These are phyloP conservation scores for Scleromitrula shiraiana DNA, from an alignment of 2,329 filamentous ascomycete genomes.

Conservation along the genomic window DNA sequence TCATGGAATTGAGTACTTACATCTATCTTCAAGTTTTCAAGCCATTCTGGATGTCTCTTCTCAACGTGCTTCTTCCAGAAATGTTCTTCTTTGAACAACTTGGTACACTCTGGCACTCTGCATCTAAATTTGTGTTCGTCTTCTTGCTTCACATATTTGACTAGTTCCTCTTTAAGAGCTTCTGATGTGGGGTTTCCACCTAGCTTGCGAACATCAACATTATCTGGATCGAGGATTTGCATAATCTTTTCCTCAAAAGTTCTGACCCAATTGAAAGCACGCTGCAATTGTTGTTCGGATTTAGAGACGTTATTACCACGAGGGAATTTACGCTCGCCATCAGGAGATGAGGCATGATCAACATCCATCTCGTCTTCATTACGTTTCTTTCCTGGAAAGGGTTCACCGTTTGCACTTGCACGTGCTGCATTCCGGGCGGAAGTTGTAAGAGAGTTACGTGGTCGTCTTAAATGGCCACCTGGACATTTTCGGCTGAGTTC, in stretches of 20 bases:
- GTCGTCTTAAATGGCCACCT: slow-evolving; percentile 90
- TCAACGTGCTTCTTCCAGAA: slow-evolving; percentile 99
- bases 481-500: slow-evolving; percentile 94
- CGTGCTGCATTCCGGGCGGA: slow-evolving; percentile 77
- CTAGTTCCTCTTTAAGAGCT: slow-evolving; percentile 75
- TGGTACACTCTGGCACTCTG: slow-evolving; percentile 91
- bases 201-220: slow-evolving; percentile 79
- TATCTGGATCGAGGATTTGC: slow-evolving; percentile 85
- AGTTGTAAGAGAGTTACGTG: slow-evolving; percentile 74
- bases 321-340: slow-evolving; percentile 65
- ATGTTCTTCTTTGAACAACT: slow-evolving; percentile 92
- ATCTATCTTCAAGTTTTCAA: slow-evolving; percentile 71
- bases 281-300: slow-evolving; percentile 82
- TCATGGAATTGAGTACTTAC: slow-evolving; percentile 44
- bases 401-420: slow-evolving; percentile 73
- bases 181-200: slow-evolving; percentile 84
- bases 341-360: slow-evolving; percentile 55
- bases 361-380: slow-evolving; percentile 46
- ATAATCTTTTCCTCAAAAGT: slow-evolving; percentile 96
- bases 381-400: slow-evolving; percentile 78
- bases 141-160: slow-evolving; percentile 89
- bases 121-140: slow-evolving; percentile 96
- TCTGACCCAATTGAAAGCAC: slow-evolving; percentile 97
- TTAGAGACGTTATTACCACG: slow-evolving; percentile 55
- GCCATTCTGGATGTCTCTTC: slow-evolving; percentile 88